Conservation (phyloP, 179 eudicot species). For the Carnegiea gigantea region DNA sequence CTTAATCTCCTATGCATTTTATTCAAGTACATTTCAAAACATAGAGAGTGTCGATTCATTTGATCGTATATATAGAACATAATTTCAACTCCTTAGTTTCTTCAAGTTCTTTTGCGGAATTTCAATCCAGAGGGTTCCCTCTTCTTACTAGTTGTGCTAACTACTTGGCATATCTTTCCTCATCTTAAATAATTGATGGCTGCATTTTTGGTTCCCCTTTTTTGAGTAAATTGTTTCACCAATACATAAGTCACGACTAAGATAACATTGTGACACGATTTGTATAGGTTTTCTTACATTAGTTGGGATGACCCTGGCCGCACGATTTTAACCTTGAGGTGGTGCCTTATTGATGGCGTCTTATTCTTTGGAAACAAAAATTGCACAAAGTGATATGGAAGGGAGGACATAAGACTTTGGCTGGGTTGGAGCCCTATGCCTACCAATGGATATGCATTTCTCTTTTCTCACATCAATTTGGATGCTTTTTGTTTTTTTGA, state of each 20-base stretch:
- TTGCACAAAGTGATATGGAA: neutral
- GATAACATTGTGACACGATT: too few relatives aligned
- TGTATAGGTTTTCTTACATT: too few relatives aligned
- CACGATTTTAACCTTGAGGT: too few relatives aligned
- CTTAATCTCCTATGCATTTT: neutral
- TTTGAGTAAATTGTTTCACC: too few relatives aligned
- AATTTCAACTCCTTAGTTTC: neutral
- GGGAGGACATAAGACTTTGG: neutral
- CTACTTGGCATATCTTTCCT: too few relatives aligned
- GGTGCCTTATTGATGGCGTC: too few relatives aligned
- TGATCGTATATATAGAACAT: neutral
- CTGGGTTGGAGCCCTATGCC: neutral
- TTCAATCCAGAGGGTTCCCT: neutral
- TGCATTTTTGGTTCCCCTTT: too few relatives aligned
- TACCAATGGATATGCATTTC: neutral
- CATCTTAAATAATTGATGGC: too few relatives aligned
- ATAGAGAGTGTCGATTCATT: neutral
- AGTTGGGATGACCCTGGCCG: too few relatives aligned
- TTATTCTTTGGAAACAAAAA: too few relatives aligned
- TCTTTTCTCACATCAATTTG: neutral
- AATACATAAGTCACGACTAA: too few relatives aligned
- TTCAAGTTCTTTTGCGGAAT: neutral
- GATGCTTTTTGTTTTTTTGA: too few relatives aligned
- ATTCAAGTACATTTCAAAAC: neutral
- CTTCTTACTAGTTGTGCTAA: neutral